Evolutionary conservation across 2,329 filamentous ascomycete genomes (phyloP).

Genomic region (Neodidymelliopsis sp.): DNA sequence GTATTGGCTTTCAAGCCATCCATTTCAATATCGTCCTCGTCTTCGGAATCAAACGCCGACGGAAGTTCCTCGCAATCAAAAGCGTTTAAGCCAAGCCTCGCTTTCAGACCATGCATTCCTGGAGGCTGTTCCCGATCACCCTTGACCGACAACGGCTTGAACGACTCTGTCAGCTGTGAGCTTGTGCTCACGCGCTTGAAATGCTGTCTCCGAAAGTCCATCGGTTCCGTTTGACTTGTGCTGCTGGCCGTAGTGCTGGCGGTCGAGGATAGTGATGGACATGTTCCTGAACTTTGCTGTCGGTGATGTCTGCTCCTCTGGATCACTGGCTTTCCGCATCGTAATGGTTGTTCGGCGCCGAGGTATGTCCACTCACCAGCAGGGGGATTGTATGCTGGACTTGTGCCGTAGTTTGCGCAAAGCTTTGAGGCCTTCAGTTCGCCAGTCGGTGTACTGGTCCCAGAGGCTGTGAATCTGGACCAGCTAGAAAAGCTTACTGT

Average conservation of each 20-base stretch:
- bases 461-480: slow-evolving; percentile 25
- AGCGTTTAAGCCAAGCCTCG: slow-evolving; percentile 16
- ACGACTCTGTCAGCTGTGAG: slow-evolving; percentile 29
- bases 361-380: slow-evolving; percentile 28
- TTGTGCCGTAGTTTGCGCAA: slow-evolving; percentile 26
- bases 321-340: slow-evolving; percentile 8
- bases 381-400: slow-evolving; percentile 29
- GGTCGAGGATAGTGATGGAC: slow-evolving; percentile 14
- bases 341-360: slow-evolving; percentile 22
- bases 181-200: slow-evolving; percentile 26
- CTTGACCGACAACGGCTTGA: slow-evolving; percentile 14
- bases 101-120: slow-evolving; percentile 11
- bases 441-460: slow-evolving; percentile 14
- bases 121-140: slow-evolving; percentile 8
- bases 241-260: slow-evolving; percentile 10
- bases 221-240: slow-evolving; percentile 12
- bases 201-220: slow-evolving; percentile 24
- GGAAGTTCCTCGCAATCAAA: slow-evolving; percentile 27
- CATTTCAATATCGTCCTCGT: slow-evolving; percentile 25
- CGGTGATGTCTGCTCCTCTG: slow-evolving; percentile 14
- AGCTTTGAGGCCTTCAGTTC: slow-evolving; percentile 32
- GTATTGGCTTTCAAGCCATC: background rate
- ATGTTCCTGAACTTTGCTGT: slow-evolving; percentile 14
- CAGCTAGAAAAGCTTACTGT: slow-evolving; percentile 30
- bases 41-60: slow-evolving; percentile 34